A percentile compares a stretch with the other conserved stretches of the same genome.
These are phyloP conservation scores for Backusella luteola DNA, from an alignment of 192 early-diverging fungal genomes.

Conservation along the genomic window DNA sequence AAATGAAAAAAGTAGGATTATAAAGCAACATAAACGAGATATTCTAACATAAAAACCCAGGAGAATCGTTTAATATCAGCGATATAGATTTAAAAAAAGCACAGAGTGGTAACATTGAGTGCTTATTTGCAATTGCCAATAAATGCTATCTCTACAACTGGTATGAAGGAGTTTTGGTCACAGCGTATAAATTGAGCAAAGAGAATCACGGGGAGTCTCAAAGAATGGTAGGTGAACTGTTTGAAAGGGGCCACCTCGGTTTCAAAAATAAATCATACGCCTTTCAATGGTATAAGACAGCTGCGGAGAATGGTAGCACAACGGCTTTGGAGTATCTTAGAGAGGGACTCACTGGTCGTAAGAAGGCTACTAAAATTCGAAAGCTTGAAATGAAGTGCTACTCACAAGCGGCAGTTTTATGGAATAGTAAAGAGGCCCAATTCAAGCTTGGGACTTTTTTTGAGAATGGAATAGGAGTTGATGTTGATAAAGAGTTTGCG, in stretches of 20 bases:
- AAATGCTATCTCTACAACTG: neutral
- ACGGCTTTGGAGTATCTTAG: neutral
- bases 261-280: neutral
- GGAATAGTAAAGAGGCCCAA: neutral
- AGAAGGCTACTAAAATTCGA: neutral
- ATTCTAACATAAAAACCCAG: neutral
- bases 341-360: neutral
- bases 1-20: neutral
- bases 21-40: neutral
- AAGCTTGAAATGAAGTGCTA: neutral
- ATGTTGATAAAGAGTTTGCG: neutral
- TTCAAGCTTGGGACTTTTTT: neutral
- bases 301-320: neutral
- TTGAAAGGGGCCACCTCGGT: neutral
- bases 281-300: neutral
- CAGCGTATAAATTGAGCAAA: neutral
- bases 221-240: neutral
- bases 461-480: neutral
- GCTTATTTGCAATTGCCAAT: neutral
- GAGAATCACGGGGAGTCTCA: neutral
- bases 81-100: neutral
- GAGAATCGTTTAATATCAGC: neutral
- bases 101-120: neutral
- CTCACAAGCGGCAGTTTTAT: neutral
- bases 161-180: neutral